Base-by-base conservation (phyloP, 768 basidiomycete genomes). In the Leccinellum rugosiceps region DNA sequence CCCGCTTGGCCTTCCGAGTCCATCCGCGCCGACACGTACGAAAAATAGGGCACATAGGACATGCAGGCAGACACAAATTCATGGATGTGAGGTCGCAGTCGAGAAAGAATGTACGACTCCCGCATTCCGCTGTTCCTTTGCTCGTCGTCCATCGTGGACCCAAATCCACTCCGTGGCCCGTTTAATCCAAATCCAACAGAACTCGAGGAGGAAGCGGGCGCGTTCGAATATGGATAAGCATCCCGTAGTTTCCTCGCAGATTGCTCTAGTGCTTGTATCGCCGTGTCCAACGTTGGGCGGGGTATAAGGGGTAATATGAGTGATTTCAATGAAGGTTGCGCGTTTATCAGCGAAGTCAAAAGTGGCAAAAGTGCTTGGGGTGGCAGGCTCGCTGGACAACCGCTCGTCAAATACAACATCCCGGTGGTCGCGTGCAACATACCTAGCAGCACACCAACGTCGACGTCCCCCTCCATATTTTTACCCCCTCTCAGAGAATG, bases 1-100 rank as follows among this genome's bases (percentile, higher is more conserved):
- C 66, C 61, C 64, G 62, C 55, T 52, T 55, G 63, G 28, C 44
- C 61, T 52, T 59, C 65, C 58, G 52, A 67, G 48, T 26, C 23
- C 60, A 31, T 41, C 46, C 64, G 57, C 46, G 73, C 65, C 53
- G 14, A 78, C 52, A 81, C 70, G 63, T 82, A 86, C 21, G 90
- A 88, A 68, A 94, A 94, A 68, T 94, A 93, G 3, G 89, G 90
- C 48, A 93, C 82, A 68, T 93, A 94, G 6, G 92, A 87, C 69
- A 85, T 80, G 70, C 83, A 89, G 30, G 86, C 82, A 3, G 91
- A 81, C 30, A 87, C 84, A 63, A 90, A 94, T 52, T 92, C 91
- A 52, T 78, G 74, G 50, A 92, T 83, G 70, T 87, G 85, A 15
- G 88, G 86, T 49, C 86, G 82, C 17, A 94, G 76, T 54, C 92